Percentiles rank a stretch among this genome's conserved stretches.
Evolutionary conservation across 495 filamentous ascomycete species (phyloP).

Genomic region (Tuber microsphaerosporum): DNA sequence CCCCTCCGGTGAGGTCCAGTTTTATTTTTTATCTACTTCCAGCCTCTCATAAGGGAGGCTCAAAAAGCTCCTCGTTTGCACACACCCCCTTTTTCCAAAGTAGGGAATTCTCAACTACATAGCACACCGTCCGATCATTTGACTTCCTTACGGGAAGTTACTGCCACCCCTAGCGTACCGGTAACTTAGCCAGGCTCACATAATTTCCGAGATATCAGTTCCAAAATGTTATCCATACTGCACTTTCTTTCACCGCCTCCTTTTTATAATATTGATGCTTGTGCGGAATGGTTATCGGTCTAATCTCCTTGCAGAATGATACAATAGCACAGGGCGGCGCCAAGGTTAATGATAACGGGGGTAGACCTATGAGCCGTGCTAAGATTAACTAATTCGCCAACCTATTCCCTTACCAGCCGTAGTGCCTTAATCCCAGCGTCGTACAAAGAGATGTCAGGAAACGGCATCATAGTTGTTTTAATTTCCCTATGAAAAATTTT

Average conservation of each 20-base stretch:
- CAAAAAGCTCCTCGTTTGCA: too few species aligned
- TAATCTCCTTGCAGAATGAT: not conserved
- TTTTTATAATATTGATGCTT: not conserved
- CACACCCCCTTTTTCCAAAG: too few species aligned
- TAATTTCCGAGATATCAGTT: not conserved
- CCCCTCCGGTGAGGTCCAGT: too few species aligned
- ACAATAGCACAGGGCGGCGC: too few species aligned
- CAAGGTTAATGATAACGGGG: not conserved
- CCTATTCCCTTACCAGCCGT: not conserved
- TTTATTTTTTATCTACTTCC: too few species aligned
- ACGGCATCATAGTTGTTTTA: not conserved
- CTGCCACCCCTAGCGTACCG: too few species aligned
- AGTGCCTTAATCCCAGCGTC: not conserved
- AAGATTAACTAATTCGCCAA: not conserved
- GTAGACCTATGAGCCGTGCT: not conserved
- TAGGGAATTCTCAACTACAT: too few species aligned
- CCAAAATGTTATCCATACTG: not conserved
- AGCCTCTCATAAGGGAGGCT: too few species aligned
- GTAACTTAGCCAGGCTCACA: not conserved
- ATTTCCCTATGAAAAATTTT: not conserved
- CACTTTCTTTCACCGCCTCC: not conserved
- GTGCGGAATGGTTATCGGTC: not conserved
- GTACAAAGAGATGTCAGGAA: not conserved
- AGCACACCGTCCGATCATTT: too few species aligned
- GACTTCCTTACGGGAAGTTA: too few species aligned